Percentiles rank a stretch among this genome's conserved stretches.
Evolutionary conservation across 1,284 basidiomycete genomes (phyloP).

Genomic region (Puccinia novopanici): DNA sequence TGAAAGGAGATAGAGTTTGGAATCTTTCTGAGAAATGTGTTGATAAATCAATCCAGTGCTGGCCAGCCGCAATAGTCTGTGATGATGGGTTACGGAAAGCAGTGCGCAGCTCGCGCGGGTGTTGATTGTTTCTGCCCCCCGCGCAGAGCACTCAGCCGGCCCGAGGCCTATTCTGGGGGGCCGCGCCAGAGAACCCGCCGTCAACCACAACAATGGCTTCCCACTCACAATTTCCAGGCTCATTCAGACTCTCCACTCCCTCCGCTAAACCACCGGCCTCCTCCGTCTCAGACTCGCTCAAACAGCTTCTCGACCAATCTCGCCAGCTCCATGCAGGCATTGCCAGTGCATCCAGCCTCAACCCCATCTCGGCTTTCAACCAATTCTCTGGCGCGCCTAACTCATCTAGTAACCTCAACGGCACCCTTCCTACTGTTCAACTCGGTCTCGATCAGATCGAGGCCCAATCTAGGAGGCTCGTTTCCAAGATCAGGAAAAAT

Average conservation of each 20-base stretch:
- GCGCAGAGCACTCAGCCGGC: no score
- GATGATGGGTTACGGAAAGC: no score
- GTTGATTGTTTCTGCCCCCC: no score
- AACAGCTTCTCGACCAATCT: constrained; percentile 56
- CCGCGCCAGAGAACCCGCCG: no score
- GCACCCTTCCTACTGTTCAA: constrained; percentile 71
- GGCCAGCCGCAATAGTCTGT: no score
- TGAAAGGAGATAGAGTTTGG: no score
- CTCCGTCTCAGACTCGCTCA: no score
- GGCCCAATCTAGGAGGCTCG: constrained; percentile 76
- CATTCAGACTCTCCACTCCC: constrained; percentile 47
- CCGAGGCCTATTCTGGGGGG: no score
- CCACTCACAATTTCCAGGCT: constrained; percentile 13
- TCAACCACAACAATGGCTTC: constrained; percentile 5
- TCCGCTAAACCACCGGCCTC: constrained; percentile 30
- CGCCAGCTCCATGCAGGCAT: constrained; percentile 53
- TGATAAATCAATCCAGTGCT: no score
- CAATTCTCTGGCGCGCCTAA: constrained; percentile 54
- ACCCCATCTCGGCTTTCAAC: constrained; percentile 24
- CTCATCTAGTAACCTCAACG: constrained; percentile 66
- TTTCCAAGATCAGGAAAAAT: constrained; percentile 65
- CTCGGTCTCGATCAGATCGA: constrained; percentile 90
- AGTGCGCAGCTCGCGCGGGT: no score
- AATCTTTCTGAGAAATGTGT: no score
- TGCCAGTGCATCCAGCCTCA: constrained; percentile 18